These are phyloP conservation scores for Barnettozyma vustinii DNA, from an alignment of 805 yeast genomes.

Conservation along the genomic window DNA sequence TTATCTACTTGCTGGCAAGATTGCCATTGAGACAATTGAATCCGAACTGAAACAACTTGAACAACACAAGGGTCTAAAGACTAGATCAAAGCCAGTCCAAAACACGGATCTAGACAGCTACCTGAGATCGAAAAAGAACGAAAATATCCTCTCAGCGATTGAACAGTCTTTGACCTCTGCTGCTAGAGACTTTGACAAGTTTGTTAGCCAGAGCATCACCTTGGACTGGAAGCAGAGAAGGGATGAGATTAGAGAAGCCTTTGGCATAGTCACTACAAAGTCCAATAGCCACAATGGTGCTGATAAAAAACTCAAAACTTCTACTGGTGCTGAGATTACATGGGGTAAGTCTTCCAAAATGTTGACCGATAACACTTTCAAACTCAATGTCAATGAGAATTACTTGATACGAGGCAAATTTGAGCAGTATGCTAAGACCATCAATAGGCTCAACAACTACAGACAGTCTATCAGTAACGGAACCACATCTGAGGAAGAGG, in stretches of 20 bases:
- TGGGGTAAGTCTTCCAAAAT: slow-evolving; percentile 30
- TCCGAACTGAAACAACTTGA: slow-evolving; percentile 42
- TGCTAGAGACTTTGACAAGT: slow-evolving; percentile 76
- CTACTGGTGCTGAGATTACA: slow-evolving; percentile 6
- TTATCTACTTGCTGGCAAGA: slow-evolving; percentile 84
- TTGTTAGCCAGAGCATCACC: slow-evolving; percentile 64
- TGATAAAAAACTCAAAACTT: slow-evolving; percentile 14
- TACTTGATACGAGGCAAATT: slow-evolving; percentile 46
- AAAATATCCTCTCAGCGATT: slow-evolving; percentile 73
- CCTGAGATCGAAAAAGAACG: slow-evolving; percentile 68
- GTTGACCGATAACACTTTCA: slow-evolving; percentile 28
- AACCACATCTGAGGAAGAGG: slow-evolving; percentile 27
- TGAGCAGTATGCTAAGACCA: slow-evolving; percentile 67
- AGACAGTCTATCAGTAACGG: slow-evolving; percentile 40
- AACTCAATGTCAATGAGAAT: slow-evolving; percentile 38
- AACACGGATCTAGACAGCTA: slow-evolving; percentile 53
- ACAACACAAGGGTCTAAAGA: slow-evolving; percentile 25
- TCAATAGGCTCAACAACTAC: slow-evolving; percentile 65
- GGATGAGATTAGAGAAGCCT: slow-evolving; percentile 63
- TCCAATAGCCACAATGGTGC: slow-evolving; percentile 12
- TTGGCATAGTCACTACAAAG: slow-evolving; percentile 48
- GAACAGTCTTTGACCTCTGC: slow-evolving; percentile 73
- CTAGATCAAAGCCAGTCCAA: slow-evolving; percentile 21
- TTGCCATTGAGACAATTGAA: slow-evolving; percentile 81
- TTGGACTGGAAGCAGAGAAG: slow-evolving; percentile 83